Evolutionary conservation across 331 rosid genomes (phyloP).

Genomic region (Rhamnella rubrinervis): DNA sequence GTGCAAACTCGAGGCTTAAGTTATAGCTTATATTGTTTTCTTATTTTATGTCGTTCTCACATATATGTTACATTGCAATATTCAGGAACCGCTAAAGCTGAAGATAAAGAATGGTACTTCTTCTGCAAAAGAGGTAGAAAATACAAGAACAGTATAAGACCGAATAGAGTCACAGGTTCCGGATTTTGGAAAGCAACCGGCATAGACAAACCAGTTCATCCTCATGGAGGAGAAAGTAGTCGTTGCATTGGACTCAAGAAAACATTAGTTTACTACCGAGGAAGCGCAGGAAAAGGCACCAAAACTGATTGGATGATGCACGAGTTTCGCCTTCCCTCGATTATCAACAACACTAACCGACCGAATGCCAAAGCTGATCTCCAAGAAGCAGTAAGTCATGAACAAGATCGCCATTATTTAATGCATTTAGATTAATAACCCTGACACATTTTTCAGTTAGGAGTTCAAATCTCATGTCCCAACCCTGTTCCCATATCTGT

Average conservation of each 20-base stretch:
- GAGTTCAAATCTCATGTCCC: no score
- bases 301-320: slow-evolving; percentile 99
- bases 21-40: neutral
- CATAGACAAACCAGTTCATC: slow-evolving; percentile 54
- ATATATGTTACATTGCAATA: neutral
- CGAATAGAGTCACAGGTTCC: slow-evolving; percentile 79
- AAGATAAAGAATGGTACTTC: slow-evolving; percentile 75
- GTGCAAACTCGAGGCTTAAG: slow-evolving; percentile 9
- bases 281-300: slow-evolving; percentile 89
- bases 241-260: slow-evolving; percentile 69
- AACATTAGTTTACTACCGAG: slow-evolving; percentile 80
- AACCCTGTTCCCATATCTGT: no score
- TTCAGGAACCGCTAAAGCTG: slow-evolving; percentile 39
- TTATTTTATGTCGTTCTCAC: neutral
- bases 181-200: slow-evolving; percentile 99
- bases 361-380: neutral
- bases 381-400: slow-evolving; percentile 69
- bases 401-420: neutral
- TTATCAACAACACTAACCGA: slow-evolving; percentile 9
- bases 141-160: slow-evolving; percentile 84
- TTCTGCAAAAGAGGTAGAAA: slow-evolving; percentile 92
- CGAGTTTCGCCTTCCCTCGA: slow-evolving; percentile 82
- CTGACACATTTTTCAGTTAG: no score
- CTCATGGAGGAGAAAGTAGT: slow-evolving; percentile 16
- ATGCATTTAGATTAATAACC: no score